Base-by-base conservation (phyloP, 176 grass and related monocot genomes). In the Stipa capillata region DNA sequence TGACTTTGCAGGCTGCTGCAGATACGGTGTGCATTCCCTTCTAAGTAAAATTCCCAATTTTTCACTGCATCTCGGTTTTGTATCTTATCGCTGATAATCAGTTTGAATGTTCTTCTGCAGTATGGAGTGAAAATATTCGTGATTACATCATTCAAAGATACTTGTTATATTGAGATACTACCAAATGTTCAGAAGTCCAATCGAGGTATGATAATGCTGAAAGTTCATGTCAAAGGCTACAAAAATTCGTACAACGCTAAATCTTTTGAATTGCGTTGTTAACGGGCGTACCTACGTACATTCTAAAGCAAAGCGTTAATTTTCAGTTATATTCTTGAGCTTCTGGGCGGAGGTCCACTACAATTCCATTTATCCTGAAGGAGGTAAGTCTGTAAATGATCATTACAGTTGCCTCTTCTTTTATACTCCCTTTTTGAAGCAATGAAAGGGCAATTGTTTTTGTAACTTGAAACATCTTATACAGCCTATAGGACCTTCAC, bases 121-220 rank as follows among this genome's bases (percentile, higher is more conserved):
- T 93, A 93, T 32, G 90, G 90, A 17, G 87, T 93, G 67, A 93
- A 93, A 84, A 89, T 93, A 86, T 89, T 93, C 78, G 87, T 93
- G 41, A 93, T 93, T 81, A 93, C 87, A 78, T 93, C 90, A 10
- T 93, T 93, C 83, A 87, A 86, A 84, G 84, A 93, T 86, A 93
- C 90, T 18, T 89, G 90, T 69, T 93, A 93, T 51, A 93, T 93
- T 43, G 87, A 93, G 80, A 93, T 89, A 84, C 75, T 84, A 48
- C 90, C 87, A 29, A 87, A 83, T 27, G 51, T 67, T 84, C 44
- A 89, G 68, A 93, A 89, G 66, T 93, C 90, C 72, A 87, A 87
- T 42, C 74, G 87, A 93, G 90, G 87, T 93, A 83, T 71, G 71
- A 74, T 12, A 27, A 27, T 40, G 21, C 6, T 55, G 18, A 3